A percentile compares a stretch with the other conserved stretches of the same genome.
Conservation (phyloP, 1,284 basidiomycete species). For the Fomitiporia mediterranea region DNA sequence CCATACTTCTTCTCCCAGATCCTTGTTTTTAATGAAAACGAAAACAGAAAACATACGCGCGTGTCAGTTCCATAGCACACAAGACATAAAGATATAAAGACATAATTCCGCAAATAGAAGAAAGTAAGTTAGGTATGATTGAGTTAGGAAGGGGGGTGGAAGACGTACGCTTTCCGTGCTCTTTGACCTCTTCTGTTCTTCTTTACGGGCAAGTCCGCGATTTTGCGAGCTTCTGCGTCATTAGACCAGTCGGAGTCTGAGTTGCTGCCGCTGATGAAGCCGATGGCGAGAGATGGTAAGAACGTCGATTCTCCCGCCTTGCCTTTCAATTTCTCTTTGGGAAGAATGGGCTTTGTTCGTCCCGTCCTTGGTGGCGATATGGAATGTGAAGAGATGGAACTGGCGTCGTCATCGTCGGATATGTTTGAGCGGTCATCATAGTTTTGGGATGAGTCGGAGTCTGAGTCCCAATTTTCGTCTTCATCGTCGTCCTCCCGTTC, state of each 20-base stretch:
- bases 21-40: constrained; percentile 45
- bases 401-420: constrained; percentile 3
- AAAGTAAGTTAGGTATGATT: constrained; percentile 17
- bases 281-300: constrained; percentile 82
- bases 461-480: constrained; percentile 39
- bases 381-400: constrained; percentile 21
- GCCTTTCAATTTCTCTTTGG: constrained; percentile 21
- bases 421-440: constrained; percentile 25
- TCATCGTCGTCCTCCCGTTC: constrained; percentile 14
- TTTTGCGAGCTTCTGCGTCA: constrained; percentile 52
- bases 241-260: constrained; percentile 80
- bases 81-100: background rate
- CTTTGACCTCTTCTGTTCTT: constrained; percentile 93
- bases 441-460: constrained; percentile 31
- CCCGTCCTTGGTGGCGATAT: constrained; percentile 18
- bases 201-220: constrained; percentile 50
- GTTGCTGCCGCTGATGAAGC: constrained; percentile 72
- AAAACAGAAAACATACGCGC: background rate
- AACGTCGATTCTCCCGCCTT: constrained; percentile 61
- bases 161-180: constrained; percentile 83
- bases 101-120: too few species aligned
- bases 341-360: constrained; percentile 17
- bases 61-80: background rate
- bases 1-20: constrained; percentile 99
- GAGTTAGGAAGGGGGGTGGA: constrained; percentile 13